Conservation (phyloP, 345 rosid species). For the Pistacia vera region DNA sequence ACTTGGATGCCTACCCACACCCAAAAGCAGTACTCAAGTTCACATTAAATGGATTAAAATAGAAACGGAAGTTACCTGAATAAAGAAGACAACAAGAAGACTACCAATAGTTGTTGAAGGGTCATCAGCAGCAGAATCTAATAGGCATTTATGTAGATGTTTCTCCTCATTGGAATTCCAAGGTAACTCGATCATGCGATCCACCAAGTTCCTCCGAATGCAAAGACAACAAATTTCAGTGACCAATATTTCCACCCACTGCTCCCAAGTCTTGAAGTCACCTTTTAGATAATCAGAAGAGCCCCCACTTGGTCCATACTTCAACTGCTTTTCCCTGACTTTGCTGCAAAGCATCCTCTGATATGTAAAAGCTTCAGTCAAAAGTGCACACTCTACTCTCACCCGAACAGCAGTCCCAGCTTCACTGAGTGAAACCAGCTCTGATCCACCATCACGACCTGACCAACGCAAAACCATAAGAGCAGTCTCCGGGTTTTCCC, state of each 20-base stretch:
- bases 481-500: conserved; percentile 81
- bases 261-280: conserved; percentile 60
- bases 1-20: not conserved
- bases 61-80: conserved; percentile 62
- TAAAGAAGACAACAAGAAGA: conserved; percentile 84
- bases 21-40: not conserved
- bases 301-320: conserved; percentile 37
- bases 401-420: conserved; percentile 87
- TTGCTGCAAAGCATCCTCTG: conserved; percentile 80
- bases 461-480: conserved; percentile 92
- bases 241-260: conserved; percentile 84
- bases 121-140: conserved; percentile 72
- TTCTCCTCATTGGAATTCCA: conserved; percentile 96
- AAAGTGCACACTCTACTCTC: conserved; percentile 88
- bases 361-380: conserved; percentile 90
- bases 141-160: conserved; percentile 71
- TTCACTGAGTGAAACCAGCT: conserved; percentile 64
- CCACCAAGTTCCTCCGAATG: conserved; percentile 80
- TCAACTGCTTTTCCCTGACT: conserved; percentile 62
- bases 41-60: not conserved
- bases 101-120: conserved; percentile 76
- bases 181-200: conserved; percentile 86
- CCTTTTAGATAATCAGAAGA: conserved; percentile 35
- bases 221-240: conserved; percentile 91
- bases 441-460: conserved; percentile 76